Evolutionary conservation across 1,284 basidiomycete genomes (phyloP), one percentile per base, ranked within the genome.

Genomic region (Rhizoctonia solani): DNA sequence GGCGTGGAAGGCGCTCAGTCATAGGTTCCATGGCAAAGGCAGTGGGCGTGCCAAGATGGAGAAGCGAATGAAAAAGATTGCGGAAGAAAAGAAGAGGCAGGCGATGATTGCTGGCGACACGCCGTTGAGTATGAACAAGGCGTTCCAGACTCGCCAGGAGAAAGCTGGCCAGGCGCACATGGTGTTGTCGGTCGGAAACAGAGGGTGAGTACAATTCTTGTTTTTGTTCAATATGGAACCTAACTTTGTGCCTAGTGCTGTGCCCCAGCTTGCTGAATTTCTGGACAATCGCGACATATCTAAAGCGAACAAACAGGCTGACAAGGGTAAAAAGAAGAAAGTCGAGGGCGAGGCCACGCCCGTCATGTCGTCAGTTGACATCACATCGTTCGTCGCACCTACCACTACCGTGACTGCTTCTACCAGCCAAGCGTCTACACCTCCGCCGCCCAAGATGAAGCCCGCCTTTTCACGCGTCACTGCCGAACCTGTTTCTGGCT

Each of bases 1-100:
- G 79, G 94, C 95, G 13, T 97, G 95, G 94, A 96, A 96, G 79
- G 92, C 91, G 23, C 80, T 97, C 58, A 93, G 90, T 59, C 95
- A 98, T 78, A 92, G 93, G 75, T 97, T 97, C 85, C 95, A 98
- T 73, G 95, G 95, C 39, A 97, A 97, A 78, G 92, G 92, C 1
- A 90, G 88, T 0, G 95, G 95, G 4, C 90, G 89, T 79, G 92
- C 91, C 85, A 97, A 97, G 83, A 93, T 89, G 37, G 94, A 96
- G 81, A 96, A 96, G 78, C 83, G 92, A 70, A 74, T 97, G 73
- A 93, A 93, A 83, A 93, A 92, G 81, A 95, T 97, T 71, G 92
- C 88, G 23, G 93, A 97, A 74, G 95, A 98, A 81, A 86, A 89
- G 76, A 96, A 95, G 81, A 85, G 91, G 75, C 85, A 87, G 72